phyloP scores from a whole-genome alignment of 805 yeast species.

The Starmerella apis region DNA sequence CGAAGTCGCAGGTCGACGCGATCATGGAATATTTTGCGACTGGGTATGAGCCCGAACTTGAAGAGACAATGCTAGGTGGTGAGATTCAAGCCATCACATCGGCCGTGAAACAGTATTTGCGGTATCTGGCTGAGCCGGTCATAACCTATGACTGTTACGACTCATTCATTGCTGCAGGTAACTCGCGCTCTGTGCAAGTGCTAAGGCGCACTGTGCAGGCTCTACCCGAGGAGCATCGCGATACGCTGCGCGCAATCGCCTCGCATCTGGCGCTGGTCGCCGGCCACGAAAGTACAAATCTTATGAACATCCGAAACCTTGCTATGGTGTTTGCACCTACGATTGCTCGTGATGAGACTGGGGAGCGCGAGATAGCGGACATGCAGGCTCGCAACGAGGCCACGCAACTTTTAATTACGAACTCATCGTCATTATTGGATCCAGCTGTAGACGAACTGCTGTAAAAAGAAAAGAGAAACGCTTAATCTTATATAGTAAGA shows the following conservation, averaged over 20 bases:
- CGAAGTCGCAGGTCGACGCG: conserved; percentile 52
- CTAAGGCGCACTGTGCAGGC: conserved; percentile 39
- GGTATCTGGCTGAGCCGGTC: conserved; percentile 76
- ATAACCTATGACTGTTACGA: conserved; percentile 63
- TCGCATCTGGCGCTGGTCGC: conserved; percentile 57
- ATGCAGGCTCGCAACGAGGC: conserved; percentile 70
- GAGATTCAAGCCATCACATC: conserved; percentile 84
- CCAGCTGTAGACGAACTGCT: conserved; percentile 11
- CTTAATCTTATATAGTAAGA: not conserved
- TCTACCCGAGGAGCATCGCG: conserved; percentile 60
- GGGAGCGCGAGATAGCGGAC: conserved; percentile 74
- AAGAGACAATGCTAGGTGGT: conserved; percentile 35
- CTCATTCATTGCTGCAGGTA: conserved; percentile 48
- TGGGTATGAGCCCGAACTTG: conserved; percentile 23
- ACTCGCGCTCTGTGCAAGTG: conserved; percentile 34
- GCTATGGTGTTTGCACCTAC: conserved; percentile 95
- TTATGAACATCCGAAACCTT: conserved; percentile 75
- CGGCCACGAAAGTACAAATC: conserved; percentile 43
- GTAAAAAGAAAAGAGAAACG: not conserved
- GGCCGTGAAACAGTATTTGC: conserved; percentile 74
- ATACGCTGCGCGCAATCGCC: conserved; percentile 46
- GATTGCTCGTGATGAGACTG: conserved; percentile 62
- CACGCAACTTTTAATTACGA: conserved; percentile 53
- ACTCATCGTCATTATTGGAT: conserved; percentile 18
- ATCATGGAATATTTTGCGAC: conserved; percentile 35